Percentiles rank a stretch among this genome's conserved stretches.
phyloP scores from a whole-genome alignment of 805 yeast genomes.

The Starmerella riodocensis region DNA sequence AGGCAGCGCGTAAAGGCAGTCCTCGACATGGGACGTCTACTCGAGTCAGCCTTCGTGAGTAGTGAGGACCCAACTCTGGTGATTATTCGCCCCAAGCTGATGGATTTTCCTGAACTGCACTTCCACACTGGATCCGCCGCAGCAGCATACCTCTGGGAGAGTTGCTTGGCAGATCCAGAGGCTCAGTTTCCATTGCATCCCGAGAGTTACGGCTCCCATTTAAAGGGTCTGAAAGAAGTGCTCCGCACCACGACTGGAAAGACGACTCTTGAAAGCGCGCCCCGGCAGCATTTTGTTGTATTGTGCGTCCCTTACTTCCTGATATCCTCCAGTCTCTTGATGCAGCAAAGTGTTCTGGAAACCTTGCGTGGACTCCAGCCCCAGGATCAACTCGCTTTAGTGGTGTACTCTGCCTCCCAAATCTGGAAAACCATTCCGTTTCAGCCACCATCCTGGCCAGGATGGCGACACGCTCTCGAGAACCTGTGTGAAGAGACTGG shows the following conservation, averaged over 20 bases:
- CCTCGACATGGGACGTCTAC: neutral
- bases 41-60: neutral
- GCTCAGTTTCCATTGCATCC: slow-evolving; percentile 12
- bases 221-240: neutral
- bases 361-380: neutral
- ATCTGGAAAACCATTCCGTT: no score
- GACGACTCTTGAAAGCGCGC: no score
- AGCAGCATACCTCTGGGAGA: slow-evolving; percentile 6
- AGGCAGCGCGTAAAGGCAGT: slow-evolving; percentile 1
- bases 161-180: slow-evolving; percentile 1
- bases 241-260: neutral
- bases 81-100: no score
- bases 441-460: no score
- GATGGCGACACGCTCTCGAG: no score
- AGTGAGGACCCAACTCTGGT: neutral
- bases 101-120: slow-evolving; percentile 4
- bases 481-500: no score
- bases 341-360: neutral
- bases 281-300: no score
- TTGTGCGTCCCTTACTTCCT: neutral
- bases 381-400: neutral
- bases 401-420: no score
- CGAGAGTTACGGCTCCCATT: neutral
- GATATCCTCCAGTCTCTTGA: neutral
- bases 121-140: slow-evolving; percentile 3